Evolutionary conservation across 208 protist genomes (phyloP).

Genomic region (Leishmania amazonensis): DNA sequence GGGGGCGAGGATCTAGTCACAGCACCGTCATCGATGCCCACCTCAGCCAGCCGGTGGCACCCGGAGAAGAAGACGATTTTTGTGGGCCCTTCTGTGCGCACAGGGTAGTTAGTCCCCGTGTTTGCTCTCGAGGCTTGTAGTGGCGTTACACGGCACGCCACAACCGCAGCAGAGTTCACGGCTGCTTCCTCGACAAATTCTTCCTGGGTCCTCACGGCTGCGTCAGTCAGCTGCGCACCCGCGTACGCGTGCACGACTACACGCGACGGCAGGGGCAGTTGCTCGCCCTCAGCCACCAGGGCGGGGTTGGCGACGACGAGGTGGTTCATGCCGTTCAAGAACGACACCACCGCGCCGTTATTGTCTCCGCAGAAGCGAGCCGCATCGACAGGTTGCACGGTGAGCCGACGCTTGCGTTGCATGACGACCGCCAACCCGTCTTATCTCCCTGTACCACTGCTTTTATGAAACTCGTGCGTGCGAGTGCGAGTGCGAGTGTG

Average conservation of each 20-base stretch:
- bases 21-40: conserved; percentile 26
- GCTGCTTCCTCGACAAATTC: conserved; percentile 37
- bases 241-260: conserved; percentile 37
- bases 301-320: conserved; percentile 19
- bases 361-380: conserved; percentile 23
- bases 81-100: conserved; percentile 5
- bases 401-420: conserved; percentile 29
- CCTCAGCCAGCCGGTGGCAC: conserved; percentile 50
- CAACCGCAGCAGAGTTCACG: conserved; percentile 27
- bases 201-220: conserved; percentile 15
- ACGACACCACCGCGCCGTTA: conserved; percentile 38
- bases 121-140: conserved; percentile 21
- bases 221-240: conserved; percentile 34
- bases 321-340: conserved; percentile 46
- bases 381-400: conserved; percentile 28
- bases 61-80: conserved; percentile 59
- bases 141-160: conserved; percentile 44
- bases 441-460: background rate
- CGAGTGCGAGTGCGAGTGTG: background rate
- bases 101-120: conserved; percentile 7
- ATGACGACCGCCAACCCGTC: background rate
- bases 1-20: background rate
- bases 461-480: background rate
- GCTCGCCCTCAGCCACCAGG: conserved; percentile 22
- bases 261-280: conserved; percentile 30